Percentiles rank a stretch among this genome's conserved stretches.
These are phyloP conservation scores for Colletotrichum kahawae DNA, from an alignment of 2,329 filamentous ascomycete genomes.

Conservation along the genomic window DNA sequence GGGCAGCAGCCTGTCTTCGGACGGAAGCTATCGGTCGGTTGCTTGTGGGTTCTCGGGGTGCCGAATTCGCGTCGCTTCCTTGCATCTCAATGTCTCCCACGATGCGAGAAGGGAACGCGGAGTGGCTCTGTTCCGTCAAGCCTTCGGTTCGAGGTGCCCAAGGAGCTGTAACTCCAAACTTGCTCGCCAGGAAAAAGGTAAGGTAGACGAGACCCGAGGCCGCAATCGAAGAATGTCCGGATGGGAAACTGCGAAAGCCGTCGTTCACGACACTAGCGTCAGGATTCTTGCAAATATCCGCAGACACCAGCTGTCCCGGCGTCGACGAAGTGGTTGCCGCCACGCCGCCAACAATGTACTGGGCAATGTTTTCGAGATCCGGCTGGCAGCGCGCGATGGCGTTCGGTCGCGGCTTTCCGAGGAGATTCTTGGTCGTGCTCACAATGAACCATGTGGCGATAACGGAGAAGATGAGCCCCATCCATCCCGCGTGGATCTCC, in stretches of 20 bases:
- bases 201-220: conserved; percentile 78
- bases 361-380: conserved; percentile 59
- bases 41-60: conserved; percentile 32
- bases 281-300: conserved; percentile 70
- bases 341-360: conserved; percentile 63
- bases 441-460: conserved; percentile 74
- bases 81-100: conserved; percentile 24
- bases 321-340: conserved; percentile 47
- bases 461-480: conserved; percentile 72
- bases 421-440: conserved; percentile 73
- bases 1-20: conserved; percentile 71
- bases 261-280: conserved; percentile 63
- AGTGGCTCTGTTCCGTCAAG: conserved; percentile 30
- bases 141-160: conserved; percentile 60
- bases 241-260: conserved; percentile 72
- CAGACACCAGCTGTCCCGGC: conserved; percentile 66
- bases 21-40: conserved; percentile 37
- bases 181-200: conserved; percentile 76
- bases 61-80: neutral
- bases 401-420: conserved; percentile 71
- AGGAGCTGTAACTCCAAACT: conserved; percentile 54
- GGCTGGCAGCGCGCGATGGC: conserved; percentile 74
- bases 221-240: conserved; percentile 54
- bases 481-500: conserved; percentile 79
- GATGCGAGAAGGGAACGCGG: conserved; percentile 35